Evolutionary conservation across 2,329 filamentous ascomycete species (phyloP).

Genomic region (Pseudogymnoascus verrucosus): DNA sequence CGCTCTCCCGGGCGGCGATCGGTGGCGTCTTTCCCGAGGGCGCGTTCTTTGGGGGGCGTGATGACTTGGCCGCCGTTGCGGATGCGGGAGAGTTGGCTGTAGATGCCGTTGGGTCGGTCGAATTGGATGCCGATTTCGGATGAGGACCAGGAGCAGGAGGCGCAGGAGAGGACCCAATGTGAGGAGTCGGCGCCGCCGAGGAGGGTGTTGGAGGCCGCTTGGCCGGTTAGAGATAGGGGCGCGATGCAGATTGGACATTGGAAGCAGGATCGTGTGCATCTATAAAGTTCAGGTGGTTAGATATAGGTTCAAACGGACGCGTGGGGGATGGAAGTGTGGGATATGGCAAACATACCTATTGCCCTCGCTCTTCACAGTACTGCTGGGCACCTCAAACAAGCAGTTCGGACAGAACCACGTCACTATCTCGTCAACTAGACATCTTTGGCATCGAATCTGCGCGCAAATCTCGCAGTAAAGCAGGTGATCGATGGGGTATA

Average conservation of each 20-base stretch:
- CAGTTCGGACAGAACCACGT: slow-evolving; percentile 95
- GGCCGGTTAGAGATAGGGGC: slow-evolving; percentile 64
- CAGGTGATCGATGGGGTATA: slow-evolving; percentile 88
- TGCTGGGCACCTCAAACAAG: slow-evolving; percentile 91
- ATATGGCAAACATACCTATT: slow-evolving; percentile 57
- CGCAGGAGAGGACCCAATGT: no score
- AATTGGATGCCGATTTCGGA: slow-evolving; percentile 85
- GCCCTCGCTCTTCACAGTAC: slow-evolving; percentile 83
- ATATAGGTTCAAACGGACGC: neutral
- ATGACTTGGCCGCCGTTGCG: slow-evolving; percentile 51
- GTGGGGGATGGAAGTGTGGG: neutral
- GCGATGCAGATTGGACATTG: slow-evolving; percentile 86
- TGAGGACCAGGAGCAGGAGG: slow-evolving; percentile 89
- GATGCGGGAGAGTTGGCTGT: slow-evolving; percentile 67
- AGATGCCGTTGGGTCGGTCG: slow-evolving; percentile 80
- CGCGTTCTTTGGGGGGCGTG: slow-evolving; percentile 38
- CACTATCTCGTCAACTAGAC: slow-evolving; percentile 85
- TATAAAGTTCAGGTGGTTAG: slow-evolving; percentile 27
- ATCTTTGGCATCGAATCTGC: slow-evolving; percentile 87
- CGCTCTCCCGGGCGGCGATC: neutral
- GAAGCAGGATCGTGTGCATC: slow-evolving; percentile 91
- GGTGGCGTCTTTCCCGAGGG: neutral
- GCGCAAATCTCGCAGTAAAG: slow-evolving; percentile 97
- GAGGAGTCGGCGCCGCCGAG: slow-evolving; percentile 27
- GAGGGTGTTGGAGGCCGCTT: slow-evolving; percentile 35